These are phyloP conservation scores for Cercospora sesami DNA, from an alignment of 2,329 filamentous ascomycete genomes.

Conservation along the genomic window DNA sequence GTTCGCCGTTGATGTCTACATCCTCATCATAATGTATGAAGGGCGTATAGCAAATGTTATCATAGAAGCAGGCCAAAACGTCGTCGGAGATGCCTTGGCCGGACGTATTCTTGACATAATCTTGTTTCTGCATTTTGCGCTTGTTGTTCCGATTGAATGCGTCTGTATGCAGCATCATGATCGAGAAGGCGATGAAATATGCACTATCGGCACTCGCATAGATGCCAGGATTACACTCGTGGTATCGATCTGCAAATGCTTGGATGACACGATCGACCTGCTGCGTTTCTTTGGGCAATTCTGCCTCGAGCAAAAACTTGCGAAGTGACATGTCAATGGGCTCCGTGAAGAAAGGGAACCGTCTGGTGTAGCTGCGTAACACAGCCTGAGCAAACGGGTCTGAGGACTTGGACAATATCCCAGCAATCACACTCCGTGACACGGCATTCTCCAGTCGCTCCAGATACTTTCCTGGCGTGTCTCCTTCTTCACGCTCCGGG, in stretches of 20 bases:
- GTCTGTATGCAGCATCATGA: conserved; percentile 94
- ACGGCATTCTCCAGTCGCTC: conserved; percentile 77
- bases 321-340: conserved; percentile 97
- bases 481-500: conserved; percentile 79
- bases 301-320: conserved; percentile 93
- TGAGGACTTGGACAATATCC: conserved; percentile 78
- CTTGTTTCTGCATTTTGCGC: conserved; percentile 93
- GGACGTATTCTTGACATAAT: conserved; percentile 92
- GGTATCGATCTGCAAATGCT: conserved; percentile 92
- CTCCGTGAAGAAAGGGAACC: conserved; percentile 92
- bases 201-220: conserved; percentile 88
- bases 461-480: conserved; percentile 87
- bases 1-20: conserved; percentile 73
- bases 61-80: conserved; percentile 92
- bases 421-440: conserved; percentile 78
- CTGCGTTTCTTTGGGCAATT: conserved; percentile 94
- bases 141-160: conserved; percentile 99
- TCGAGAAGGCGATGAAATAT: conserved; percentile 97
- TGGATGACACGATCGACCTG: conserved; percentile 95
- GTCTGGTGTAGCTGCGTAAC: conserved; percentile 90
- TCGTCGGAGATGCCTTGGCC: conserved; percentile 92
- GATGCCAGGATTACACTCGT: conserved; percentile 97
- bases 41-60: conserved; percentile 96
- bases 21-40: conserved; percentile 98
- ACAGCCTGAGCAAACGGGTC: conserved; percentile 82